These are phyloP conservation scores for Alternaria ventricosa DNA, from an alignment of 2,329 filamentous ascomycete genomes.

Conservation along the genomic window DNA sequence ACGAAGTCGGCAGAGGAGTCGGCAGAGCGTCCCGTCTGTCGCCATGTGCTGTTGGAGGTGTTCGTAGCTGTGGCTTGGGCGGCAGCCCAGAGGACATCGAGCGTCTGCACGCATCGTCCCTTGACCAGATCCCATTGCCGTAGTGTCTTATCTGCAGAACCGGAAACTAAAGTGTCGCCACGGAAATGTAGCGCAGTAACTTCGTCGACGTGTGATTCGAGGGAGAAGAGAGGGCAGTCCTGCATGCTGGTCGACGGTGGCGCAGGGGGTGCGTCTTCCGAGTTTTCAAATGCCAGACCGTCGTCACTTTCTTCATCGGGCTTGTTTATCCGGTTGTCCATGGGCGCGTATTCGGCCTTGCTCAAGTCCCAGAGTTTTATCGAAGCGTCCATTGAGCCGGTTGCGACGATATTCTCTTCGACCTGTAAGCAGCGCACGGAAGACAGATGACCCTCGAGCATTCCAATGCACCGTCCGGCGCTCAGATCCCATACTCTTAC, in stretches of 20 bases:
- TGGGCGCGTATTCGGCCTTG: constrained; percentile 81
- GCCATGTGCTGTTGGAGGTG: constrained; percentile 70
- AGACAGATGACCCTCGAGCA: constrained; percentile 91
- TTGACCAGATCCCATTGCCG: constrained; percentile 98
- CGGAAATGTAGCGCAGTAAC: constrained; percentile 92
- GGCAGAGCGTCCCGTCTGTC: constrained; percentile 70
- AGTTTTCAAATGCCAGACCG: constrained; percentile 75
- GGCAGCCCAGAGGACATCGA: constrained; percentile 97
- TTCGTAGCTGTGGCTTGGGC: constrained; percentile 77
- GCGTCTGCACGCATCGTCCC: constrained; percentile 94
- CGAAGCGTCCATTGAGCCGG: constrained; percentile 92
- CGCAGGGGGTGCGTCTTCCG: constrained; percentile 73
- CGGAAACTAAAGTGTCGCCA: constrained; percentile 88
- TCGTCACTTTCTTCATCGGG: constrained; percentile 53
- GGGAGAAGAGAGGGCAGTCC: constrained; percentile 86
- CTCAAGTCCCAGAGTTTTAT: constrained; percentile 95
- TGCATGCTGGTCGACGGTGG: constrained; percentile 76
- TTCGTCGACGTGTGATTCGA: constrained; percentile 91
- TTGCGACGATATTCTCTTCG: constrained; percentile 93
- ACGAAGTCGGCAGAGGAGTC: constrained; percentile 85
- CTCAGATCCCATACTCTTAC: constrained; percentile 97
- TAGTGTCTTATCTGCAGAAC: constrained; percentile 95
- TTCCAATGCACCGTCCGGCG: constrained; percentile 87
- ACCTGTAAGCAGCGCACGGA: constrained; percentile 93
- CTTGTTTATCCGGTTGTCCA: constrained; percentile 60